These are phyloP conservation scores for Argentina anserina DNA, from an alignment of 306 rosid species.

Conservation along the genomic window DNA sequence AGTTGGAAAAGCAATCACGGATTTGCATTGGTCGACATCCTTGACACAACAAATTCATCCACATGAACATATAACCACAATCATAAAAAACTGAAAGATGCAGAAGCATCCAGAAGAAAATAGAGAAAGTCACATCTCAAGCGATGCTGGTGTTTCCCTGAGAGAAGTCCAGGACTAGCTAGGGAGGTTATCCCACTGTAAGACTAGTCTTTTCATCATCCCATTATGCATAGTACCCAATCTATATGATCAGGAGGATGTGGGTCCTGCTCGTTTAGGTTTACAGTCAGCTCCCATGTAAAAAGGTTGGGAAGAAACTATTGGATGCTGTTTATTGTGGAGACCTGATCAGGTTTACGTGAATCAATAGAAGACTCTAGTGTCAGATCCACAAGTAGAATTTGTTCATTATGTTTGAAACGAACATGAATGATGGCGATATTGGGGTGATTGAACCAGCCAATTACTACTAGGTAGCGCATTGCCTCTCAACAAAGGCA, in stretches of 20 bases:
- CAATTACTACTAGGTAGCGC: background rate
- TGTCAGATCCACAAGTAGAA: background rate
- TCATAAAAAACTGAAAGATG: background rate
- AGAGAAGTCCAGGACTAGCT: background rate
- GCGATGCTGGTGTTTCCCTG: background rate
- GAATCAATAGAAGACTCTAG: background rate
- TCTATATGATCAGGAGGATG: background rate
- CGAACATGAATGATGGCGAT: background rate
- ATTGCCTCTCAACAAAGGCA: background rate
- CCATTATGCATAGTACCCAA: background rate
- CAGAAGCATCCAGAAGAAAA: constrained; percentile 2
- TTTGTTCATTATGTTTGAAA: background rate
- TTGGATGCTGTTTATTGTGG: constrained; percentile 15
- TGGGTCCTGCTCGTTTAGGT: constrained; percentile 10
- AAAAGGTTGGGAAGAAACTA: constrained; percentile 22
- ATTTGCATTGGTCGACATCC: constrained; percentile 4
- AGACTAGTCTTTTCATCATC: constrained; percentile 12
- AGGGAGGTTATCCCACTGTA: background rate
- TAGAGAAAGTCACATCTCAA: background rate
- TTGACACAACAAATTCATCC: background rate
- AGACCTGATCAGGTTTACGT: background rate
- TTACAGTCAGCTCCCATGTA: constrained; percentile 27
- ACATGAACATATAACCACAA: background rate
- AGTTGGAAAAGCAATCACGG: background rate
- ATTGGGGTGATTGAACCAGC: background rate